Conservation (phyloP, 805 yeast genomes). For the Metschnikowia koreensis region DNA sequence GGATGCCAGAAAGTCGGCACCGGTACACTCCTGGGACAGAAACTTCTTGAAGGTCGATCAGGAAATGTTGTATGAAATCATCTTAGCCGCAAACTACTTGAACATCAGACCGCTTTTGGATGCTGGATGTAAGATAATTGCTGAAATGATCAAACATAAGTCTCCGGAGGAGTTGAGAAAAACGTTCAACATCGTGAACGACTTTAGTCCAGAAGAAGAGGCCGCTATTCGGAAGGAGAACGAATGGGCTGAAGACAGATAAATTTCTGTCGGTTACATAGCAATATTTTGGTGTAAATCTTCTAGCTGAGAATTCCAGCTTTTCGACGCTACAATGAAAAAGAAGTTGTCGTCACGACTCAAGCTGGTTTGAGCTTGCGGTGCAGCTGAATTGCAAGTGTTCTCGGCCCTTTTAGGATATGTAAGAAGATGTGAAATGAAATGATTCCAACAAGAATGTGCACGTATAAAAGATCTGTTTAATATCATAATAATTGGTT, state of each 20-base stretch:
- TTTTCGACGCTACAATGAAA: not conserved
- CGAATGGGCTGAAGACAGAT: slow-evolving; percentile 90
- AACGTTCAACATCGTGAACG: slow-evolving; percentile 77
- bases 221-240: slow-evolving; percentile 84
- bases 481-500: too few relatives aligned
- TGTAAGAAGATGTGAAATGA: too few relatives aligned
- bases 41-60: slow-evolving; percentile 92
- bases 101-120: slow-evolving; percentile 73
- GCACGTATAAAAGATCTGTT: too few relatives aligned
- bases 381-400: not conserved
- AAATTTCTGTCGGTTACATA: slow-evolving; percentile 1
- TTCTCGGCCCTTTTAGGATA: too few relatives aligned
- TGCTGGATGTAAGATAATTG: slow-evolving; percentile 78
- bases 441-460: too few relatives aligned
- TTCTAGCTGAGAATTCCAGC: not conserved
- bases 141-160: slow-evolving; percentile 80
- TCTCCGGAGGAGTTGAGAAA: slow-evolving; percentile 78
- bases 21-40: slow-evolving; percentile 94
- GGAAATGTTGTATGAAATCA: slow-evolving; percentile 79
- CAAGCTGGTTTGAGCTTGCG: too few relatives aligned
- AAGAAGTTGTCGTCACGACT: not conserved
- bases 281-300: not conserved
- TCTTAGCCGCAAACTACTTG: slow-evolving; percentile 76
- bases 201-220: slow-evolving; percentile 84
- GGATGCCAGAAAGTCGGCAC: slow-evolving; percentile 82